Evolutionary conservation across 208 protist species (phyloP).

Genomic region (Trypanosoma mega): DNA sequence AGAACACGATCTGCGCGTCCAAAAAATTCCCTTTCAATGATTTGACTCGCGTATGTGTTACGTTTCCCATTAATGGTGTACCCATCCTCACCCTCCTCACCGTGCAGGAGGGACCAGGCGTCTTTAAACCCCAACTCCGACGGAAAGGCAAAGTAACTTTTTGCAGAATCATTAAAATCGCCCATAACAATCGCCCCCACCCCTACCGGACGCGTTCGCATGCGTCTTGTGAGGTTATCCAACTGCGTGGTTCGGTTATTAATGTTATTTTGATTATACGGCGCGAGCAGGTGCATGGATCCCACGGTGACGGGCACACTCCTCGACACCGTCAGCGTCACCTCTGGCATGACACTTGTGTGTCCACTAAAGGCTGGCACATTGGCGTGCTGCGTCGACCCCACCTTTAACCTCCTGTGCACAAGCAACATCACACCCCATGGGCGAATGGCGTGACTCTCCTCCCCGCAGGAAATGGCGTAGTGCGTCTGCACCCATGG

Average conservation of each 20-base stretch:
- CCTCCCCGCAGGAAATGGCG: conserved; percentile 29
- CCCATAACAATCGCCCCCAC: conserved; percentile 39
- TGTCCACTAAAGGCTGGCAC: conserved; percentile 46
- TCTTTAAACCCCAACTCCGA: conserved; percentile 40
- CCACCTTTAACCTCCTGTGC: conserved; percentile 26
- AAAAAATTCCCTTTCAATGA: conserved; percentile 66
- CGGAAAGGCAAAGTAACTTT: conserved; percentile 38
- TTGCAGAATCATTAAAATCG: conserved; percentile 57
- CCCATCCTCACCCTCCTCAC: conserved; percentile 27
- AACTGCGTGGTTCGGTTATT: conserved; percentile 48
- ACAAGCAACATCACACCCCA: conserved; percentile 57
- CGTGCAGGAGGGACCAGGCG: conserved; percentile 40
- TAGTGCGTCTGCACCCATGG: conserved; percentile 47
- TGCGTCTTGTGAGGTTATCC: conserved; percentile 35
- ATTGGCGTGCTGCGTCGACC: conserved; percentile 32
- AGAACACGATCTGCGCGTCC: conserved; percentile 55
- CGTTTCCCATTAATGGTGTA: conserved; percentile 55
- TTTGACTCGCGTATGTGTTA: conserved; percentile 43
- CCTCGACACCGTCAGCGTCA: conserved; percentile 30
- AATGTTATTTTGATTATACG: conserved; percentile 51
- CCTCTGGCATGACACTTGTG: conserved; percentile 45
- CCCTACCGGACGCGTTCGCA: conserved; percentile 10
- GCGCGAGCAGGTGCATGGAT: conserved; percentile 52
- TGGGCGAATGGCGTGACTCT: conserved; percentile 43
- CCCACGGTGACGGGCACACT: conserved; percentile 37